A percentile compares a stretch with the other conserved stretches of the same genome.
phyloP scores from a whole-genome alignment of 2,329 filamentous ascomycete genomes.

The Neonectria neomacrospora region DNA sequence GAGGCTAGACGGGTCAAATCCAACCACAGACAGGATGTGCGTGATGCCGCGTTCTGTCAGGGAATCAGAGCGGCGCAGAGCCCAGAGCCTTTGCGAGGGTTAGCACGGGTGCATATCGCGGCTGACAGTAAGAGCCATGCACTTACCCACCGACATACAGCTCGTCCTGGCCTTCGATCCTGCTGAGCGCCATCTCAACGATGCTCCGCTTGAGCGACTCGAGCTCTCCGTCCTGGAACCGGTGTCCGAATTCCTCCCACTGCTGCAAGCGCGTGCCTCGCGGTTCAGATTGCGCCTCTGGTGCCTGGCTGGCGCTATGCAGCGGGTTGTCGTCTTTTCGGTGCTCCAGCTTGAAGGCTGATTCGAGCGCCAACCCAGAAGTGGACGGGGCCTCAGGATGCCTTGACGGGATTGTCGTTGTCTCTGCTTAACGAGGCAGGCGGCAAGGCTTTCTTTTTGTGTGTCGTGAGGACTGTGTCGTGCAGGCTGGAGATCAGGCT shows the following conservation, averaged over 20 bases:
- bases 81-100: slow-evolving; percentile 73
- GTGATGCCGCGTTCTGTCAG: slow-evolving; percentile 82
- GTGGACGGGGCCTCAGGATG: not conserved
- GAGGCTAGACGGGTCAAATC: slow-evolving; percentile 56
- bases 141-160: slow-evolving; percentile 56
- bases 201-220: slow-evolving; percentile 47
- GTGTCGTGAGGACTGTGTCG: not conserved
- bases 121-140: slow-evolving; percentile 24
- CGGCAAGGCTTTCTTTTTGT: slow-evolving; percentile 18
- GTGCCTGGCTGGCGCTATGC: slow-evolving; percentile 1
- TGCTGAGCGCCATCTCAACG: slow-evolving; percentile 55
- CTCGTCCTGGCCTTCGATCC: slow-evolving; percentile 55
- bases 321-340: not conserved
- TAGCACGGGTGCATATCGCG: slow-evolving; percentile 20
- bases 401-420: slow-evolving; percentile 7
- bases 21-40: slow-evolving; percentile 87
- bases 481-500: not conserved
- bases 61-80: slow-evolving; percentile 76
- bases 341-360: slow-evolving; percentile 10
- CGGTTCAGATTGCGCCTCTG: slow-evolving; percentile 6
- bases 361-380: not conserved
- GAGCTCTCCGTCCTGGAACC: slow-evolving; percentile 36
- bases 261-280: slow-evolving; percentile 29
- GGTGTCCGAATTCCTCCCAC: slow-evolving; percentile 44
- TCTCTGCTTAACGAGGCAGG: slow-evolving; percentile 14